phyloP scores from a whole-genome alignment of 2,329 filamentous ascomycete species.

The Apiospora phragmitis region DNA sequence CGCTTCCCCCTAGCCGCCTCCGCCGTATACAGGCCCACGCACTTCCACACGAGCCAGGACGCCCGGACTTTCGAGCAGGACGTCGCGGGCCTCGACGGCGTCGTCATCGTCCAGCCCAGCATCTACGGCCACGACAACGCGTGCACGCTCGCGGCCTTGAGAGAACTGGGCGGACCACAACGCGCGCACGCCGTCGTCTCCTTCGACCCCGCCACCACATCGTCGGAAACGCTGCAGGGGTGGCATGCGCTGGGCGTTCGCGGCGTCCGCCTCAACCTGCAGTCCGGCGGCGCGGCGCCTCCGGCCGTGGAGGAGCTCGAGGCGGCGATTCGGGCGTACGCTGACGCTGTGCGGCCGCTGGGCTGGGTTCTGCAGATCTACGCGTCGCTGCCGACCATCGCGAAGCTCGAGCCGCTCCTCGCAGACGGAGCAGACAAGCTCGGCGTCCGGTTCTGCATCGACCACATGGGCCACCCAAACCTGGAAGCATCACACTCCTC shows the following conservation, averaged over 20 bases:
- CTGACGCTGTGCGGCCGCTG: conserved; percentile 20
- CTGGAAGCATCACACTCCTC: background rate
- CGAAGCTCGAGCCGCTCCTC: conserved; percentile 48
- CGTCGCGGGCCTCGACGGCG: conserved; percentile 49
- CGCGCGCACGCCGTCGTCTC: conserved; percentile 56
- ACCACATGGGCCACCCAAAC: conserved; percentile 39
- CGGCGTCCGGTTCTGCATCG: conserved; percentile 52
- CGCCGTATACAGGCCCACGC: conserved; percentile 52
- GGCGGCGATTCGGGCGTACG: conserved; percentile 21
- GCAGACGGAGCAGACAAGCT: conserved; percentile 35
- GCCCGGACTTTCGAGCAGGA: conserved; percentile 51
- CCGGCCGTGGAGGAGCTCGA: conserved; percentile 37
- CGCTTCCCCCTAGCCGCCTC: conserved; percentile 47
- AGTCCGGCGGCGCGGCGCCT: conserved; percentile 47
- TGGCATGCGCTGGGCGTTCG: conserved; percentile 49
- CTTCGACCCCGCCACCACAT: conserved; percentile 52
- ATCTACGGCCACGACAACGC: conserved; percentile 63
- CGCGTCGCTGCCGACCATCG: conserved; percentile 26
- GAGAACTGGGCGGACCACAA: conserved; percentile 48
- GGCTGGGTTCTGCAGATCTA: conserved; percentile 39
- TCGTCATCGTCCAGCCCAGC: conserved; percentile 62
- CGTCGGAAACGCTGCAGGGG: background rate
- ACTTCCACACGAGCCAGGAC: conserved; percentile 47
- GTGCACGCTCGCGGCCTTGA: conserved; percentile 56
- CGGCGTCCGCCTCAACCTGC: conserved; percentile 60